A percentile compares a stretch with the other conserved stretches of the same genome.
phyloP scores from a whole-genome alignment of 257 asterid species.

The Solanum dulcamara region DNA sequence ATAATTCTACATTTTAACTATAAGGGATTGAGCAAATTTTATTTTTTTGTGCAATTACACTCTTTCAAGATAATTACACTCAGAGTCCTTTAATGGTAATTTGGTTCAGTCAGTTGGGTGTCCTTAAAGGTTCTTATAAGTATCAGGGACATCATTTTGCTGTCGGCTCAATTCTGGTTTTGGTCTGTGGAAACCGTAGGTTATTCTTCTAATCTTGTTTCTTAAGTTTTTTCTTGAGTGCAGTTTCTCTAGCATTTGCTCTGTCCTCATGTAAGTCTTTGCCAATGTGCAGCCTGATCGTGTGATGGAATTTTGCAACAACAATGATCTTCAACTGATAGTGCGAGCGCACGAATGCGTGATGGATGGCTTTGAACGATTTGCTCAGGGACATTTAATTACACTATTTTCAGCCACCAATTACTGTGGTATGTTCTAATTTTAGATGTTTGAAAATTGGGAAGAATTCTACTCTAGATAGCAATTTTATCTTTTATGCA shows the following conservation, averaged over 20 bases:
- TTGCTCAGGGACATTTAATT: conserved; percentile 97
- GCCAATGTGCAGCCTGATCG: conserved; percentile 80
- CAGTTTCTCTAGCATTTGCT: neutral
- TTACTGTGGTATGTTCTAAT: conserved; percentile 72
- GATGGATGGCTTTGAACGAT: conserved; percentile 99
- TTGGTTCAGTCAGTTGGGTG: neutral
- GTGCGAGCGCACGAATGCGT: conserved; percentile 98
- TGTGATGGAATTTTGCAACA: conserved; percentile 93
- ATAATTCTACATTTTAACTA: neutral
- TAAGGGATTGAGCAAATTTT: neutral
- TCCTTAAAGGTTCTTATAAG: neutral
- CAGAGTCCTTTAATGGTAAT: neutral
- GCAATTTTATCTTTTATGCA: neutral
- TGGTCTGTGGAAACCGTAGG: neutral
- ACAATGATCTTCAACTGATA: conserved; percentile 90
- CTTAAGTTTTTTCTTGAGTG: neutral
- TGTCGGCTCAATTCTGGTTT: neutral
- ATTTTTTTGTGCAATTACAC: neutral
- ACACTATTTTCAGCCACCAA: conserved; percentile 97
- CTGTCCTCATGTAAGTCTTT: neutral
- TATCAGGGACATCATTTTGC: neutral
- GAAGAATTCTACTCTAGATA: neutral
- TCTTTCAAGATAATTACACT: neutral
- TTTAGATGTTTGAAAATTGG: neutral
- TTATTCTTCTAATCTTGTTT: neutral